Base-by-base conservation (phyloP, 2,329 filamentous ascomycete species). In the Blumeriella jaapii region DNA sequence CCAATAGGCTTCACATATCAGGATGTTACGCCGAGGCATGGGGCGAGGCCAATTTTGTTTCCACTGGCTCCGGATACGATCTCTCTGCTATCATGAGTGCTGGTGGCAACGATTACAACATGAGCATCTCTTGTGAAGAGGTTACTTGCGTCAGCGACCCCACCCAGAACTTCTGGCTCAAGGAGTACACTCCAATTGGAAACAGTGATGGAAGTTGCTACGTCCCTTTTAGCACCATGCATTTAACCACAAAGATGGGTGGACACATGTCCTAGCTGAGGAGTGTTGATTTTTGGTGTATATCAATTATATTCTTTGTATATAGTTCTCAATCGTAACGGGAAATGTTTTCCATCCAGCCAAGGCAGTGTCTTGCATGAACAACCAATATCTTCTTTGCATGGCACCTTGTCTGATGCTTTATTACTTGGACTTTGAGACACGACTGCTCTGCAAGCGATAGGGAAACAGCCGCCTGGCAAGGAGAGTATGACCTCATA, bases 81-180 rank as follows among this genome's bases (percentile, higher is more conserved):
- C 35, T 54, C 14, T 55, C 53, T 6, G 51, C 50, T 20, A 55
- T 55, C 39, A 41, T 47, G 38, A 55, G 53, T 42, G n/a, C 44
- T 2, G 24, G 28, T 10, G 42, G 43, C 12, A 55, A 51, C 37
- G 45, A 41, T 31, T 55, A 55, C 23, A 37, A 48, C 31, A 55
- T 55, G 53, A 39, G 43, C n/a, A 55, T 55, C 38, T 46, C 27
- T 20, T 42, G 39, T 28, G 11, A 7, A 3, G 52, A 55, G 38
- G 46, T 45, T 15, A n/a, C 17, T 1, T 55, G 53, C 35, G 45
- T 36, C 12, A 52, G 49, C 31, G 41, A 44, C 25, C 40, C 30
- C 17, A 49, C 43, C 29, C 36, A 55, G 34, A 55, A 55, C 44
- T 45, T 36, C 32, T 55, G 53, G 53, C 36, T 50, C 29, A 49